Percentiles rank a stretch among this genome's conserved stretches.
Evolutionary conservation across 1,139 yeast species (phyloP).

Genomic region (Geotrichum phurueaensis): DNA sequence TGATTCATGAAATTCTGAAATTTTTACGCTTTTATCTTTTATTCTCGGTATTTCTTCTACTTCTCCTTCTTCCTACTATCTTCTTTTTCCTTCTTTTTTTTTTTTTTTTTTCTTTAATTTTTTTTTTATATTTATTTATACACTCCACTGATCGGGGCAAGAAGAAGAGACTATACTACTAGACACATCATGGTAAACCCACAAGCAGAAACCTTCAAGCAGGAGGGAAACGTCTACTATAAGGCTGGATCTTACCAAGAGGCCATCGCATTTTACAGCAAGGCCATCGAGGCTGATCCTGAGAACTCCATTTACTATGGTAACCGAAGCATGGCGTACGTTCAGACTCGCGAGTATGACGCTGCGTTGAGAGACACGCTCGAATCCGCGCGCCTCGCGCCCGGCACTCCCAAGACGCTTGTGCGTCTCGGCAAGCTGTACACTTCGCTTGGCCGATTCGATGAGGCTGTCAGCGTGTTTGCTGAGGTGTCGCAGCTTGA

Average conservation of each 20-base stretch:
- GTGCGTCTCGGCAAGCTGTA: conserved; percentile 36
- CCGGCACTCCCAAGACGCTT: conserved; percentile 34
- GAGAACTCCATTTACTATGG: conserved; percentile 48
- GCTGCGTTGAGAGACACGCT: conserved; percentile 51
- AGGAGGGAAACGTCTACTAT: conserved; percentile 38
- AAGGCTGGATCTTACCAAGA: conserved; percentile 35
- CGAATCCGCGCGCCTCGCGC: conserved; percentile 33
- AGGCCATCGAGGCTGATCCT: conserved; percentile 38
- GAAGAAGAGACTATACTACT: neutral
- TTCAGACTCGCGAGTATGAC: conserved; percentile 52
- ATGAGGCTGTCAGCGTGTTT: conserved; percentile 33
- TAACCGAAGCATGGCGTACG: conserved; percentile 74
- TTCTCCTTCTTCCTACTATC: neutral
- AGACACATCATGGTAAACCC: conserved; percentile 7
- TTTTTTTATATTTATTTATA: neutral
- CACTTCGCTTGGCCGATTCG: conserved; percentile 34
- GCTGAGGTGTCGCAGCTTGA: conserved; percentile 17
- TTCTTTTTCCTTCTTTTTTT: no score
- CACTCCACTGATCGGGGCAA: neutral
- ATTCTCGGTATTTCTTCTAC: neutral
- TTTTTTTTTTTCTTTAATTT: neutral
- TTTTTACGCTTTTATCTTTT: neutral
- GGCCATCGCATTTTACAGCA: conserved; percentile 36
- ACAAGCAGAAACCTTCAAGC: conserved; percentile 32
- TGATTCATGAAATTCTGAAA: neutral